phyloP scores from a whole-genome alignment of 768 basidiomycete genomes.

The Mycena chlorophos region DNA sequence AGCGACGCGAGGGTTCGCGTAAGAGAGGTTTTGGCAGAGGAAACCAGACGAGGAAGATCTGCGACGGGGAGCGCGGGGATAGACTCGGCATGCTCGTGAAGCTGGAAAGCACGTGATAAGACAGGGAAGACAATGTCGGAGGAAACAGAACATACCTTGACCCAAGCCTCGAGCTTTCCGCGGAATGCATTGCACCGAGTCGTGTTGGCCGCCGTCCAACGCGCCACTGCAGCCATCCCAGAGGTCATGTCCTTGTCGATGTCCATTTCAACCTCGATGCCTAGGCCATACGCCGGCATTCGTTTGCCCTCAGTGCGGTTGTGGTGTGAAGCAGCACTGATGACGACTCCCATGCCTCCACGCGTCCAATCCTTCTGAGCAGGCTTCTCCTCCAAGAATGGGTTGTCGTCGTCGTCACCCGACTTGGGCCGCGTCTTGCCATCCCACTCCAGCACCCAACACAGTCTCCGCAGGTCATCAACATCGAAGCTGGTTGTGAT shows the following conservation, averaged over 20 bases:
- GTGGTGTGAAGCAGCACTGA: constrained; percentile 73
- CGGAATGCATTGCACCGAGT: constrained; percentile 58
- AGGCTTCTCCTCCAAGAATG: constrained; percentile 54
- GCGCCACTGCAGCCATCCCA: constrained; percentile 88
- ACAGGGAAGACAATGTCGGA: not conserved
- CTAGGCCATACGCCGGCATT: constrained; percentile 79
- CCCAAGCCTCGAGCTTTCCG: constrained; percentile 65
- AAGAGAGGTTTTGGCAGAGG: constrained; percentile 59
- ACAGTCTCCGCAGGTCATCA: constrained; percentile 73
- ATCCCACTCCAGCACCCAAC: constrained; percentile 93
- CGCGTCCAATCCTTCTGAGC: constrained; percentile 70
- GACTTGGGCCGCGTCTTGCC: constrained; percentile 41
- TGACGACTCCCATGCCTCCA: constrained; percentile 75
- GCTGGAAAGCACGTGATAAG: constrained; percentile 37
- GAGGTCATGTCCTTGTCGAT: constrained; percentile 76
- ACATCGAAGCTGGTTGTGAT: constrained; percentile 61
- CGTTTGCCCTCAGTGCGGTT: constrained; percentile 66
- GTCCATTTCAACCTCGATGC: constrained; percentile 85
- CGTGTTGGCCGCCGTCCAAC: constrained; percentile 77
- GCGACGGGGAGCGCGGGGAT: constrained; percentile 65
- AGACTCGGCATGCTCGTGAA: constrained; percentile 44
- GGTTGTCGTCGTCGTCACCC: constrained; percentile 61
- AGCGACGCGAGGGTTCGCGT: constrained; percentile 71
- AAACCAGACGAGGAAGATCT: constrained; percentile 60
- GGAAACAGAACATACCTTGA: constrained; percentile 46